These are phyloP conservation scores for Marasmius tenuissimus DNA, from an alignment of 1,284 basidiomycete species.

Conservation along the genomic window DNA sequence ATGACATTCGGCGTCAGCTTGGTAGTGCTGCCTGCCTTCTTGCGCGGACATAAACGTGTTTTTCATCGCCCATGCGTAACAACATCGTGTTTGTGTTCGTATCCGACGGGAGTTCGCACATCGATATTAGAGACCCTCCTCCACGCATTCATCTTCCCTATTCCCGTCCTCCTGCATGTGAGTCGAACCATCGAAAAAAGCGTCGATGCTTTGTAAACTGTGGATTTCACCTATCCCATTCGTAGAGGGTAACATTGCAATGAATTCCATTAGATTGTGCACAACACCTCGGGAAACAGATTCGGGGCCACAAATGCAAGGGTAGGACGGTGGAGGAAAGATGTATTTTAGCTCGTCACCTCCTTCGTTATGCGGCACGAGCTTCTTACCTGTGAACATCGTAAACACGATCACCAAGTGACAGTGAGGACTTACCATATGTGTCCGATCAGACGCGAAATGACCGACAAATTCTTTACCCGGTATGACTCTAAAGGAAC, in stretches of 20 bases:
- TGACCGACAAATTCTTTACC: conserved; percentile 49
- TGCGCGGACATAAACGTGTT: conserved; percentile 26
- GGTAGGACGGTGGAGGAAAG: conserved; percentile 53
- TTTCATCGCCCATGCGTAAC: too few relatives aligned
- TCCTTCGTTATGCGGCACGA: background rate
- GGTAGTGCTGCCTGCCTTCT: conserved; percentile 68
- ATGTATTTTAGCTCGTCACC: conserved; percentile 20
- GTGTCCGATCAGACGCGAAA: conserved; percentile 78
- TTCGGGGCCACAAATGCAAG: conserved; percentile 46
- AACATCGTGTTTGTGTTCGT: background rate
- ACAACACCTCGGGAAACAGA: conserved; percentile 39
- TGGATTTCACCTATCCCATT: conserved; percentile 33
- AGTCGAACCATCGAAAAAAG: background rate
- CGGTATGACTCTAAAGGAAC: conserved; percentile 55
- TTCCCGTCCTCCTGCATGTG: background rate
- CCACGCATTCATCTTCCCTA: background rate
- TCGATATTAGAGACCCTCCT: background rate
- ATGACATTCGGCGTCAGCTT: conserved; percentile 87
- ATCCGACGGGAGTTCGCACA: background rate
- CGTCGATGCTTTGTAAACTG: background rate
- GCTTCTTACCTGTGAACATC: background rate
- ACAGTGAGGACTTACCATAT: conserved; percentile 54
- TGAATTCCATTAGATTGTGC: conserved; percentile 66
- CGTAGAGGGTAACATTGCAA: conserved; percentile 47
- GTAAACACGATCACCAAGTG: background rate